phyloP scores from a whole-genome alignment of 192 early-diverging fungal species.

The Spizellomyces sp. region DNA sequence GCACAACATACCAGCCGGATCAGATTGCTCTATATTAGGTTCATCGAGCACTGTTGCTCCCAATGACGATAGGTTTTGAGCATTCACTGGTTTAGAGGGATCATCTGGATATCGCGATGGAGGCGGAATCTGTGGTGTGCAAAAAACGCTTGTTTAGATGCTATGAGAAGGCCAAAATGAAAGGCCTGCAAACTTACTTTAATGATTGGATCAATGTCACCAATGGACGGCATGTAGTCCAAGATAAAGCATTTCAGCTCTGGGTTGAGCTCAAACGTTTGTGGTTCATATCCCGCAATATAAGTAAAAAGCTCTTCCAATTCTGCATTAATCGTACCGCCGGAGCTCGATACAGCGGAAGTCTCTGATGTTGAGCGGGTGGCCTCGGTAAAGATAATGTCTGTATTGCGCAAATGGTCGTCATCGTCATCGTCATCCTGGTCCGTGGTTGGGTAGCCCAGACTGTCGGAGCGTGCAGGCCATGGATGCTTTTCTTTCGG shows the following conservation, averaged over 20 bases:
- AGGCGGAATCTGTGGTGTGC: conserved; percentile 37
- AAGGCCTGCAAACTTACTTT: conserved; percentile 37
- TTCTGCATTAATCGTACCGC: conserved; percentile 20
- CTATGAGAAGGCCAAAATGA: neutral
- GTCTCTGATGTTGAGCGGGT: too few species aligned
- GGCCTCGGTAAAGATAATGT: neutral
- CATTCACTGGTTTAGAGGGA: neutral
- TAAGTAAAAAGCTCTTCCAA: conserved; percentile 54
- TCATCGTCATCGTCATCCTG: too few species aligned
- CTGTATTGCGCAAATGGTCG: neutral
- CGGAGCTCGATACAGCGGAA: neutral
- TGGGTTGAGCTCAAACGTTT: conserved; percentile 52
- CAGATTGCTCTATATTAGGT: conserved; percentile 50
- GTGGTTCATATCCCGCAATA: conserved; percentile 53
- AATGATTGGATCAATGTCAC: conserved; percentile 67
- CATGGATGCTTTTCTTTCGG: too few species aligned
- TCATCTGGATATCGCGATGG: conserved; percentile 38
- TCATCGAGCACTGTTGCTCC: conserved; percentile 56
- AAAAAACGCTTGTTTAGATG: neutral
- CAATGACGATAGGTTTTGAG: conserved; percentile 38
- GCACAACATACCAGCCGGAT: conserved; percentile 49
- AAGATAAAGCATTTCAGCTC: conserved; percentile 58
- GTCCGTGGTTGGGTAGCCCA: too few species aligned
- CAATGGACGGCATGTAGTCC: conserved; percentile 64
- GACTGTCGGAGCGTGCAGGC: too few species aligned